Evolutionary conservation across 2,329 filamentous ascomycete genomes (phyloP), one percentile per base, ranked within the genome.

Genomic region (Atkinsonella hypoxylon): DNA sequence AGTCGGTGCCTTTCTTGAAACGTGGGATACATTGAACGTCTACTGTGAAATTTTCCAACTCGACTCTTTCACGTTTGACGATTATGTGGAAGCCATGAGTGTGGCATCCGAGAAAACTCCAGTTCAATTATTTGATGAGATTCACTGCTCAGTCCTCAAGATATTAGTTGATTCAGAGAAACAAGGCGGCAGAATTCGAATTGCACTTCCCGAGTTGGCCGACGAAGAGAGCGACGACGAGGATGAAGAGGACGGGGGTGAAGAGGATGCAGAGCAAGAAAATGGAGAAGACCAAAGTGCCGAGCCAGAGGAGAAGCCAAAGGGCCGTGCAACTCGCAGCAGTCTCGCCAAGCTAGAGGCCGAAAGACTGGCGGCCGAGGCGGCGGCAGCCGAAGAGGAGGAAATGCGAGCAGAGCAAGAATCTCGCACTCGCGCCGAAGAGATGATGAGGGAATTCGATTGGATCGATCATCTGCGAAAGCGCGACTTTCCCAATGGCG

Each of bases 1-100:
- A 3, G 80, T 96, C n/a, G 89, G 90, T 0, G 77, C 82, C 2
- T 71, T 97, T 15, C 70, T 98, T 22, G 91, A 96, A 67, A 88
- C 87, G 0, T 98, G 93, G 93, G 89, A 96, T 59, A 96, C 90
- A 0, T 75, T 98, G 34, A 98, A 96, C 61, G 91, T 98, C n/a
- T 96, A 96, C 63, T 95, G 89, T 62, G 89, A 95, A 61, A 85
- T 96, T 17, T 95, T 95, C 62, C 81, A 88, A 61, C 76, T 98
- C 26, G 93, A 98, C 66, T 97, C 91, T 0, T 98, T 98, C 63
- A 97, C 91, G 0, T 94, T 97, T 61, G 93, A 98, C 64, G 93
- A 98, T 65, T 97, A 90, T 60, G 76, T 95, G 4, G 86, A 97
- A 63, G 85, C 90, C 0, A 82, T 98, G 75, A 78, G 83, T 46